A percentile compares a stretch with the other conserved stretches of the same genome.
Evolutionary conservation across 2,329 filamentous ascomycete genomes (phyloP).

Genomic region (Microdochium nivale): DNA sequence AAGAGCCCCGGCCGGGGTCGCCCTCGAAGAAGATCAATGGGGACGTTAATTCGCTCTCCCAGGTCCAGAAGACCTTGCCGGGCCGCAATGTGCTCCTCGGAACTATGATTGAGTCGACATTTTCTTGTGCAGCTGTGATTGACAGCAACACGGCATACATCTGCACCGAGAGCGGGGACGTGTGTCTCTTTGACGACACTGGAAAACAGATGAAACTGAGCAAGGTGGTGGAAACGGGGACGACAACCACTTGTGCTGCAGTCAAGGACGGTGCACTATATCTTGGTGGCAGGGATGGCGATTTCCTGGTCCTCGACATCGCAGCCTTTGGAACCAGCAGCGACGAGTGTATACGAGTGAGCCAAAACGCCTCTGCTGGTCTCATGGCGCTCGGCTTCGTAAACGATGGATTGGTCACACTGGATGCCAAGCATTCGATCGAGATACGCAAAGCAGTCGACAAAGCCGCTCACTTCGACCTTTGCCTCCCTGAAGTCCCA

Average conservation of each 20-base stretch:
- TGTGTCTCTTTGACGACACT: constrained; percentile 80
- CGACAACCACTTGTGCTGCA: constrained; percentile 59
- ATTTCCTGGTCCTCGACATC: constrained; percentile 45
- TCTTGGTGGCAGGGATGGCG: constrained; percentile 59
- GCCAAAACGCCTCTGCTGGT: constrained; percentile 28
- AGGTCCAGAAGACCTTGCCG: constrained; percentile 59
- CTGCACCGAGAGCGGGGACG: constrained; percentile 77
- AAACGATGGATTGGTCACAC: constrained; percentile 57
- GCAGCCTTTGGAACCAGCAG: constrained; percentile 35
- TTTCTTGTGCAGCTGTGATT: constrained; percentile 67
- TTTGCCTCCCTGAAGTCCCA: constrained; percentile 36
- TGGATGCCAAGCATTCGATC: constrained; percentile 69
- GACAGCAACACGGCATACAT: constrained; percentile 69
- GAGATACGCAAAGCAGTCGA: constrained; percentile 51
- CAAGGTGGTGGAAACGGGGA: constrained; percentile 57
- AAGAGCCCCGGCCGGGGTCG: constrained; percentile 52
- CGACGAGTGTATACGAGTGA: constrained; percentile 28
- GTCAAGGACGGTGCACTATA: constrained; percentile 52
- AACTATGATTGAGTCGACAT: constrained; percentile 71
- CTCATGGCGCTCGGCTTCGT: constrained; percentile 64
- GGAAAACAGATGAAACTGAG: constrained; percentile 63
- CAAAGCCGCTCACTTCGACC: constrained; percentile 27
- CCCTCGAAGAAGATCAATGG: constrained; percentile 53
- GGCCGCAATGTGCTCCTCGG: constrained; percentile 87
- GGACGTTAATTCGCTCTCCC: constrained; percentile 30